Percentiles rank a stretch among this genome's conserved stretches.
phyloP scores from a whole-genome alignment of 148 eudicot genomes.

The Dysphania ambrosioides region DNA sequence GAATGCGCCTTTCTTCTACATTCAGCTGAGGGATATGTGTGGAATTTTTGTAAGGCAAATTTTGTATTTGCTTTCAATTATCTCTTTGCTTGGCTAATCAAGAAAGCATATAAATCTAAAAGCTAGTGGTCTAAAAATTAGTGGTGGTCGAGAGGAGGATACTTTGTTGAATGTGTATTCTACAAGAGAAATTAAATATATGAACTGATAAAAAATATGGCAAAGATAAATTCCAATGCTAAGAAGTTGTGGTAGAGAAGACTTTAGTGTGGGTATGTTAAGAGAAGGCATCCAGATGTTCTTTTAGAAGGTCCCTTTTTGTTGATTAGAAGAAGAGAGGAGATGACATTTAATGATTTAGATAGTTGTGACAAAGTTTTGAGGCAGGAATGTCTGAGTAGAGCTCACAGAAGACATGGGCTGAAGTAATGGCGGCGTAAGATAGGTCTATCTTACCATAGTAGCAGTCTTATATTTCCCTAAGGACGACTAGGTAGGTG shows the following conservation, averaged over 20 bases:
- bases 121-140: background rate
- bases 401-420: background rate
- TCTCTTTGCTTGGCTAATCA: background rate
- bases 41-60: background rate
- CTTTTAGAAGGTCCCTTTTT: no score
- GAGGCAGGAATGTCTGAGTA: background rate
- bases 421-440: background rate
- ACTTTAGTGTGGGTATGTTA: no score
- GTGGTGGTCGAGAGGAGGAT: background rate
- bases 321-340: background rate
- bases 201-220: background rate
- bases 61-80: background rate
- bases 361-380: background rate
- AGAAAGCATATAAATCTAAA: background rate
- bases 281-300: no score
- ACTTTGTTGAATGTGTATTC: background rate
- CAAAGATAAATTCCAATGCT: background rate
- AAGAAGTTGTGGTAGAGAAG: no score
- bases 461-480: background rate
- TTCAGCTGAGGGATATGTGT: background rate
- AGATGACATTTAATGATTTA: background rate
- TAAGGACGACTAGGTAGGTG: background rate
- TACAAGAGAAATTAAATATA: background rate
- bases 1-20: background rate
- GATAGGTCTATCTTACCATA: background rate